Evolutionary conservation across 2,329 filamentous ascomycete genomes (phyloP).

Genomic region (Aspergillus luchuensis): DNA sequence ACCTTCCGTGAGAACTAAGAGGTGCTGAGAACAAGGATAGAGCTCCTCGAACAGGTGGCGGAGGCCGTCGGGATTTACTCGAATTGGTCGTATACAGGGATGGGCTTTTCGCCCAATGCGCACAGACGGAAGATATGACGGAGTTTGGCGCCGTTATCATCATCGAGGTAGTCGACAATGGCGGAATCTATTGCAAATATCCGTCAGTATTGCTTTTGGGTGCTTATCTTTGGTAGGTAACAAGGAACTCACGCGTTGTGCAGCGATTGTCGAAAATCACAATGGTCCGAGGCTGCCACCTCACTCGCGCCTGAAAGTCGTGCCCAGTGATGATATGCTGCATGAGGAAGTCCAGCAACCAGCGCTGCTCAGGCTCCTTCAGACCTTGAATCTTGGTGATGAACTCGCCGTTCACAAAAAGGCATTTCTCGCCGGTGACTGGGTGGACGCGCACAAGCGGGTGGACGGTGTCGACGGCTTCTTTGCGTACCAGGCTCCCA

Average conservation of each 20-base stretch:
- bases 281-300: conserved; percentile 53
- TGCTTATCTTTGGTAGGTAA: conserved; percentile 17
- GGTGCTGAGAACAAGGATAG: not conserved
- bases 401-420: conserved; percentile 54
- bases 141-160: conserved; percentile 49
- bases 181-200: conserved; percentile 46
- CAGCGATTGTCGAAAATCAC: conserved; percentile 55
- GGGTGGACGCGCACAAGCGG: conserved; percentile 52
- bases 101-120: conserved; percentile 53
- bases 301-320: conserved; percentile 52
- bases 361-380: conserved; percentile 50
- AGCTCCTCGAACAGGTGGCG: not conserved
- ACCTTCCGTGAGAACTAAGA: not conserved
- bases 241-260: conserved; percentile 46
- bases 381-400: conserved; percentile 51
- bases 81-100: conserved; percentile 45
- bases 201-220: conserved; percentile 1
- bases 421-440: conserved; percentile 51
- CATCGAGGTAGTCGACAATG: conserved; percentile 53
- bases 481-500: conserved; percentile 48
- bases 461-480: conserved; percentile 48
- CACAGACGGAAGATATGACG: conserved; percentile 55
- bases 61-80: conserved; percentile 20
- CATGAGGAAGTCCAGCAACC: conserved; percentile 51
- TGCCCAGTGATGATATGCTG: conserved; percentile 51